Evolutionary conservation across 352 stramenopile species (phyloP).

Genomic region (Phytophthora macrochlamydospora): DNA sequence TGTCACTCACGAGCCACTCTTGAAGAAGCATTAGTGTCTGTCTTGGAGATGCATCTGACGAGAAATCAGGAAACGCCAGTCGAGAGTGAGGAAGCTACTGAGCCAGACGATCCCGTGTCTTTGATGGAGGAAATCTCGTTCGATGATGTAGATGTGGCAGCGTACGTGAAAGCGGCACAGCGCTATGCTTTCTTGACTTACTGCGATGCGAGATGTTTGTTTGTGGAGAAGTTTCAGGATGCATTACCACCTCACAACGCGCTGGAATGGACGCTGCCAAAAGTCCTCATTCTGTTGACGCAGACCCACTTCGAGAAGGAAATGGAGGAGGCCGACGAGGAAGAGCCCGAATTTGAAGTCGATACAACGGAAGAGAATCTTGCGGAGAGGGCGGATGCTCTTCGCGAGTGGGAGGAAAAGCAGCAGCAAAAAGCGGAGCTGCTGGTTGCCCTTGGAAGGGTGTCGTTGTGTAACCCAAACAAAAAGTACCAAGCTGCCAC

Average conservation of each 20-base stretch:
- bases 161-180: constrained; percentile 72
- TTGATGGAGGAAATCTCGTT: constrained; percentile 77
- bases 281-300: constrained; percentile 68
- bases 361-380: constrained; percentile 19
- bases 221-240: constrained; percentile 84
- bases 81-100: constrained; percentile 25
- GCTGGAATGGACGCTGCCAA: constrained; percentile 74
- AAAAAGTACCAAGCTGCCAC: constrained; percentile 82
- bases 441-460: constrained; percentile 68
- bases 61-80: constrained; percentile 30
- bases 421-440: constrained; percentile 67
- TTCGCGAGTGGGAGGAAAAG: constrained; percentile 31
- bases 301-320: constrained; percentile 88
- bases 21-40: constrained; percentile 65
- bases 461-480: constrained; percentile 81
- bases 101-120: constrained; percentile 22
- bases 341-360: constrained; percentile 45
- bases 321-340: constrained; percentile 63
- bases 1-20: constrained; percentile 42
- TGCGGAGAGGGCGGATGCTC: constrained; percentile 26
- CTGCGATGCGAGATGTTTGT: constrained; percentile 81
- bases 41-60: constrained; percentile 80
- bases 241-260: constrained; percentile 55
- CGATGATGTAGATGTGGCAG: constrained; percentile 48
- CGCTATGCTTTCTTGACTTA: constrained; percentile 75